These are phyloP conservation scores for Galerina marginata DNA, from an alignment of 768 basidiomycete genomes.

Conservation along the genomic window DNA sequence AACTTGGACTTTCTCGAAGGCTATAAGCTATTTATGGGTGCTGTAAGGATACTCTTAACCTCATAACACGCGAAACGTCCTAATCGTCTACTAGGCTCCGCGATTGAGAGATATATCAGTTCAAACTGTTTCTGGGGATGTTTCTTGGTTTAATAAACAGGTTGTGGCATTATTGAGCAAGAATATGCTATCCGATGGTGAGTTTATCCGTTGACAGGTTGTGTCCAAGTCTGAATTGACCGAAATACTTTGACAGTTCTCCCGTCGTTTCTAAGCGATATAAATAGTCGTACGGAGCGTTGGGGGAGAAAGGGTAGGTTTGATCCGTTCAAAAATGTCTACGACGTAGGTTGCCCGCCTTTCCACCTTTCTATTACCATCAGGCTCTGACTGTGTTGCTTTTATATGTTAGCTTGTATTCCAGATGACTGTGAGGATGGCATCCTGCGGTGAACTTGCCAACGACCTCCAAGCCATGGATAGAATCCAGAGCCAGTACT, in stretches of 20 bases:
- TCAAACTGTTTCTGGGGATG: no score
- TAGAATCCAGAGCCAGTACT: constrained; percentile 31
- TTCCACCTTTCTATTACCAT: neutral
- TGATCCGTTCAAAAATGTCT: constrained; percentile 38
- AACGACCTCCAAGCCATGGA: constrained; percentile 28
- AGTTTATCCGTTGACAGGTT: neutral
- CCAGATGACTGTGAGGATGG: constrained; percentile 43
- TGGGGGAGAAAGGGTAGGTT: constrained; percentile 36
- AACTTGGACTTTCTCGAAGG: constrained; percentile 35
- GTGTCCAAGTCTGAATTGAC: neutral
- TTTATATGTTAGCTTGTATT: constrained; percentile 35
- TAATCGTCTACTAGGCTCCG: no score
- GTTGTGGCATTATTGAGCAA: constrained; percentile 23
- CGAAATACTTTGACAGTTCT: constrained; percentile 22
- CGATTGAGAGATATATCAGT: no score
- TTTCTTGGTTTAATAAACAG: constrained; percentile 30
- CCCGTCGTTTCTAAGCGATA: constrained; percentile 33
- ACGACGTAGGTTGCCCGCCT: constrained; percentile 31
- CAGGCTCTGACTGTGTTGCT: neutral
- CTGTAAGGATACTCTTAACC: constrained; percentile 17
- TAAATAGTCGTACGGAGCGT: constrained; percentile 27
- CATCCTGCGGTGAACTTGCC: constrained; percentile 39
- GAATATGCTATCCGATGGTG: constrained; percentile 25
- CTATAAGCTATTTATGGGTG: constrained; percentile 38
- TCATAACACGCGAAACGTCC: no score